Evolutionary conservation across 2,329 filamentous ascomycete species (phyloP), one percentile per base, ranked within the genome.

Genomic region (Tolypocladium sp.): DNA sequence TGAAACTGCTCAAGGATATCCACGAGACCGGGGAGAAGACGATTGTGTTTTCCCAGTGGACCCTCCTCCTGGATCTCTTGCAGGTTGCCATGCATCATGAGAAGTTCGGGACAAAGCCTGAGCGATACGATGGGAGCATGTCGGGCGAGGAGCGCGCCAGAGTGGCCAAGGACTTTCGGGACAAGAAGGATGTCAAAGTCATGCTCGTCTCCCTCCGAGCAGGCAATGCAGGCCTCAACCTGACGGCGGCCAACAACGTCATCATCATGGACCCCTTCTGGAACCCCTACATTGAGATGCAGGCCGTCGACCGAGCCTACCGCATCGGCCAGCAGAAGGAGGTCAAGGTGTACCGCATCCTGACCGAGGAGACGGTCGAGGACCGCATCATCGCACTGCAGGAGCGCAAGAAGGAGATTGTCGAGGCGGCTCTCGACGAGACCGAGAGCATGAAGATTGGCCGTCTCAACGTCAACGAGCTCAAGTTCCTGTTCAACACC

Each of bases 211-310:
- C 89, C 65, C 77, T 96, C 51, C 84, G 85, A 15, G 92, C 94
- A 3, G 93, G 90, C 71, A 90, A 88, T 60, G 86, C 92, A 0
- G 92, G 92, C 1, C 82, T 97, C 53, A 97, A 97, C 68, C 80
- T 97, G 27, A 90, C 89, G 44, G 84, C 86, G 22, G 92, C 92
- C 0, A 91, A 87, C 1, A 88, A 91, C 63, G 90, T 96, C 64
- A 91, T 97, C 71, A 89, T 96, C 63, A 85, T 96, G 69, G 92
- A 96, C 69, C 92, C 92, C 0, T 96, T 95, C 76, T 96, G 91
- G 91, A 97, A 96, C 63, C 92, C 92, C 0, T 96, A 89, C 69
- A 89, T 95, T 55, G 92, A 96, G 74, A 91, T 92, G 73, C 92
- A 97, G 74, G 92, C 92, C 4, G 87, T 96, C 56, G 92, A 96